Evolutionary conservation across 768 basidiomycete genomes (phyloP).

Genomic region (Lactarius sp.): DNA sequence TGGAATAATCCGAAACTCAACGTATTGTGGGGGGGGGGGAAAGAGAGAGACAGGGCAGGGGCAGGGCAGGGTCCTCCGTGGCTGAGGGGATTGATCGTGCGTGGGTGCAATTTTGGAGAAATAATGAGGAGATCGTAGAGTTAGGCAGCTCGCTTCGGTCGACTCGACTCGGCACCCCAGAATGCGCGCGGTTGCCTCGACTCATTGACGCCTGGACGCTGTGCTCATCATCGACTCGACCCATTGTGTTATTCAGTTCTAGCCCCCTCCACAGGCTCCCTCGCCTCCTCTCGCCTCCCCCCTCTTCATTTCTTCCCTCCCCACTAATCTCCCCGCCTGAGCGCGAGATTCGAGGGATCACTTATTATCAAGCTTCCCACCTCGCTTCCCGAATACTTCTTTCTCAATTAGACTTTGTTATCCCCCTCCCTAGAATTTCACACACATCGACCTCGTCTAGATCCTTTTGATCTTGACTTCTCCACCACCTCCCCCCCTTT

Average conservation of each 20-base stretch:
- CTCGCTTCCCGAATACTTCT: slow-evolving; percentile 7
- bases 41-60: too few species aligned
- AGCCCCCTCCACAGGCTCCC: neutral
- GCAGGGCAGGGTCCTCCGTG: too few species aligned
- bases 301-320: neutral
- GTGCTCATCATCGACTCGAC: neutral
- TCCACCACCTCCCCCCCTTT: slow-evolving; percentile 14
- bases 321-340: slow-evolving; percentile 4
- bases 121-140: too few species aligned
- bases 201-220: slow-evolving; percentile 18
- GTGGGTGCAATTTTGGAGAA: too few species aligned
- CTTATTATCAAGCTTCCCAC: slow-evolving; percentile 10
- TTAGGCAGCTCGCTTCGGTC: too few species aligned
- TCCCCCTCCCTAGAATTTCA: slow-evolving; percentile 12
- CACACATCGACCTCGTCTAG: slow-evolving; percentile 19
- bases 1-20: too few species aligned
- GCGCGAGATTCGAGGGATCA: slow-evolving; percentile 4
- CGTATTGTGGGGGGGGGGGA: too few species aligned
- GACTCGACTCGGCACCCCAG: slow-evolving; percentile 5
- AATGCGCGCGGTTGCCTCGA: slow-evolving; percentile 17
- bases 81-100: too few species aligned
- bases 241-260: neutral
- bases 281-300: neutral
- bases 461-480: neutral
- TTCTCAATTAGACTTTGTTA: slow-evolving; percentile 15